Evolutionary conservation across 2,329 filamentous ascomycete species (phyloP).

Genomic region (Dothistroma septosporum): DNA sequence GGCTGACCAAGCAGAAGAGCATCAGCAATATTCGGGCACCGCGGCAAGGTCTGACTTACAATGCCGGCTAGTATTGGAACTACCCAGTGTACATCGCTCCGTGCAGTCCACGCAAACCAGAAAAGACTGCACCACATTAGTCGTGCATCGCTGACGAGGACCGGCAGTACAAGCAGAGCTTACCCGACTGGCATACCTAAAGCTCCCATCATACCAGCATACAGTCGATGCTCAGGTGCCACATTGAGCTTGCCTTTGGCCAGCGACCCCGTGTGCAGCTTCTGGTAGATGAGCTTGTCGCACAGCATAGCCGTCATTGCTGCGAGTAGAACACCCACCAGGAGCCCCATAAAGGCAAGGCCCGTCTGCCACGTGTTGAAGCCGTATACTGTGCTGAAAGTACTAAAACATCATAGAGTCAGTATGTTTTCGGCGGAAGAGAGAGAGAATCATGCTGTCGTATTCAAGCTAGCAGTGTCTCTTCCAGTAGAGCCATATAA

Average conservation of each 20-base stretch:
- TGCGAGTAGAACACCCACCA: slow-evolving; percentile 62
- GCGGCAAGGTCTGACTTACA: too few relatives aligned
- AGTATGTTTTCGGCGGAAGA: too few relatives aligned
- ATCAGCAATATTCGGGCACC: too few relatives aligned
- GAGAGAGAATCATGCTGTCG: too few relatives aligned
- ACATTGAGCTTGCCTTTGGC: slow-evolving; percentile 25
- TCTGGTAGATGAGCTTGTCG: slow-evolving; percentile 38
- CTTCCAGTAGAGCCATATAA: too few relatives aligned
- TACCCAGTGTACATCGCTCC: slow-evolving; percentile 38
- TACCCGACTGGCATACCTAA: slow-evolving; percentile 33
- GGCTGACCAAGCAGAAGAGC: slow-evolving; percentile 15
- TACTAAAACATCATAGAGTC: neutral
- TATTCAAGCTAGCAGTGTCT: too few relatives aligned
- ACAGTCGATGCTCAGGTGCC: slow-evolving; percentile 36
- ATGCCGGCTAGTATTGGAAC: slow-evolving; percentile 33
- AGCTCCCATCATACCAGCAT: slow-evolving; percentile 35
- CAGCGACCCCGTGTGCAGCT: slow-evolving; percentile 28
- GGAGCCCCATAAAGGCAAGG: slow-evolving; percentile 68
- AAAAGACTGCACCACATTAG: slow-evolving; percentile 30
- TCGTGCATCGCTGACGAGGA: neutral
- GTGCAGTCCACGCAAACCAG: slow-evolving; percentile 40
- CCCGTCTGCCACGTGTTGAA: slow-evolving; percentile 76
- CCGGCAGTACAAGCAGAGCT: slow-evolving; percentile 13
- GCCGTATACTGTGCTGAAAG: slow-evolving; percentile 65
- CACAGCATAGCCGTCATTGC: slow-evolving; percentile 38